Conservation (phyloP, 2,329 filamentous ascomycete species). For the Canariomyces notabilis region DNA sequence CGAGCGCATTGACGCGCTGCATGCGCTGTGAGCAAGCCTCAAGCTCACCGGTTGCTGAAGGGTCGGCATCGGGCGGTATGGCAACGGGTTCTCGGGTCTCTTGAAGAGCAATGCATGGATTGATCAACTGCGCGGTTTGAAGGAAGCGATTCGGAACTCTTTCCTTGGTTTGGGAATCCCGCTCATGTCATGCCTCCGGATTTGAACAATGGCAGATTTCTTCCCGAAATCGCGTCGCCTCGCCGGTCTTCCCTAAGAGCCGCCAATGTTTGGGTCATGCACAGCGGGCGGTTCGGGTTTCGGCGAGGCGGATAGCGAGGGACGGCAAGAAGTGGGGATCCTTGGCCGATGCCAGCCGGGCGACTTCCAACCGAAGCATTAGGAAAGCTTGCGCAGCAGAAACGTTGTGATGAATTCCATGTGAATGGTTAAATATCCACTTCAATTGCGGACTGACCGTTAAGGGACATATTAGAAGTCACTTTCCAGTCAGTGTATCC, state of each 20-base stretch:
- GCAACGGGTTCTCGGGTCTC: background rate
- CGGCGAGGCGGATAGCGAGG: slow-evolving; percentile 13
- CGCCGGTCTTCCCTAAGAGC: background rate
- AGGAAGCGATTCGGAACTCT: background rate
- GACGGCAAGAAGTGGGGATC: slow-evolving; percentile 1
- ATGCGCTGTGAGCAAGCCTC: background rate
- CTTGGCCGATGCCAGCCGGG: slow-evolving; percentile 14
- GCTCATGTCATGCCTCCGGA: background rate
- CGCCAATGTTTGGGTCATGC: slow-evolving; percentile 9
- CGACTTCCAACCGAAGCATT: slow-evolving; percentile 6
- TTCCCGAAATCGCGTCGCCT: background rate
- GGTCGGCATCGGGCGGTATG: background rate
- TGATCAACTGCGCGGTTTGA: background rate
- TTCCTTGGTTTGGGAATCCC: background rate
- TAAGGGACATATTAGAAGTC: too few relatives aligned
- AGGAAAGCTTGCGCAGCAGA: background rate
- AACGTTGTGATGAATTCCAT: too few relatives aligned
- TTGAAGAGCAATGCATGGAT: background rate
- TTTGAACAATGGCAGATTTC: background rate
- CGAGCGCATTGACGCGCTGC: background rate
- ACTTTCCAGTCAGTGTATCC: too few relatives aligned
- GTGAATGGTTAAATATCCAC: too few relatives aligned
- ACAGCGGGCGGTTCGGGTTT: slow-evolving; percentile 16
- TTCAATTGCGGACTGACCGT: too few relatives aligned
- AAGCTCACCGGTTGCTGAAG: background rate